These are phyloP conservation scores for Forsythia viridissima DNA, from an alignment of 257 asterid species.

Conservation along the genomic window DNA sequence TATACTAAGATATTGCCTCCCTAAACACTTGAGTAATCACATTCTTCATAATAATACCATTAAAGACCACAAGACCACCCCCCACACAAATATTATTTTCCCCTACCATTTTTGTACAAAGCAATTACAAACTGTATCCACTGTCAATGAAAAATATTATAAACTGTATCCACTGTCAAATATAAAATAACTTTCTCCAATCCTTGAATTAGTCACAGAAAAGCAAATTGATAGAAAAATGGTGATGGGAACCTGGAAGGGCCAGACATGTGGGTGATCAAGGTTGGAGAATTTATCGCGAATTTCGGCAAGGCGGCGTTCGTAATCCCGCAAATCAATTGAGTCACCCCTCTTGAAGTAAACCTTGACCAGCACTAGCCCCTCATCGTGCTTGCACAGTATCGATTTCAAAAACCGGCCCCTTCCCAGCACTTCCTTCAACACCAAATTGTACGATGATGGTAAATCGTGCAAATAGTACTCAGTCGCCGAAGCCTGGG, in stretches of 20 bases:
- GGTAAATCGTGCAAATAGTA: constrained; percentile 94
- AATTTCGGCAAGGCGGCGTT: constrained; percentile 66
- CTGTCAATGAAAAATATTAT: background rate
- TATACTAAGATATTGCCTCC: background rate
- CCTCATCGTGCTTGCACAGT: constrained; percentile 61
- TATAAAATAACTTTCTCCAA: background rate
- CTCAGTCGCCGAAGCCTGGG: constrained; percentile 98
- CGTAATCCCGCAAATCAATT: constrained; percentile 82
- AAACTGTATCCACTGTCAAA: background rate
- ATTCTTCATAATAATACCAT: background rate
- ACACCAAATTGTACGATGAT: constrained; percentile 86
- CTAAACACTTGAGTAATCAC: background rate
- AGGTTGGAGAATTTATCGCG: constrained; percentile 60
- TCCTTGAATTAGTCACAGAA: background rate
- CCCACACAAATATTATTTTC: background rate
- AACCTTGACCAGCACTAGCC: constrained; percentile 88
- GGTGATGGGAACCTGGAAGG: constrained; percentile 72
- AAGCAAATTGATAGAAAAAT: background rate
- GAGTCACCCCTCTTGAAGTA: constrained; percentile 98
- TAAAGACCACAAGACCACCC: background rate
- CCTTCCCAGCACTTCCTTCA: constrained; percentile 91
- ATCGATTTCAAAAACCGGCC: constrained; percentile 83
- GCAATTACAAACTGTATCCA: background rate
- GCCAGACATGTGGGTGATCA: constrained; percentile 91
- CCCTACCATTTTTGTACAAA: background rate